phyloP scores from a whole-genome alignment of 108 stramenopile genomes.

The Epithemia pelagica region DNA sequence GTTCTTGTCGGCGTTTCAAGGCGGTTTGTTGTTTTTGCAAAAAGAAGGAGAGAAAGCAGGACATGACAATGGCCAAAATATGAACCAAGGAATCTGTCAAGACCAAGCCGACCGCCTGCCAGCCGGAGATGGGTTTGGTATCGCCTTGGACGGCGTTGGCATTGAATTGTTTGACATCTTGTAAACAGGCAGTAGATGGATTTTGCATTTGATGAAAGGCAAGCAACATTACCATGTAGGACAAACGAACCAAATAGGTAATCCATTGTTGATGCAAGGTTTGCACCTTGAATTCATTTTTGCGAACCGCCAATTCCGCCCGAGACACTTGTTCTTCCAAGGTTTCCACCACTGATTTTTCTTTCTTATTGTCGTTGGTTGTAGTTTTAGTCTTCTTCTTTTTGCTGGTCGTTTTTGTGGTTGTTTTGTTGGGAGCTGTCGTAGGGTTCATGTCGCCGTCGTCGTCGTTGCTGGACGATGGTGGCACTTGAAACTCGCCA shows the following conservation, averaged over 20 bases:
- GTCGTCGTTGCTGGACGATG: too few species aligned
- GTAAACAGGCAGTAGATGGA: constrained; percentile 35
- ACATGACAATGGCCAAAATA: background rate
- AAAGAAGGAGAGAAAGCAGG: background rate
- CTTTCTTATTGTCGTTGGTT: background rate
- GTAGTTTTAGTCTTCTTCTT: background rate
- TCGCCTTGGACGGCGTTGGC: background rate
- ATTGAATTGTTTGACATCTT: constrained; percentile 38
- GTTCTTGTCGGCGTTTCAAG: background rate
- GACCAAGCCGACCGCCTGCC: background rate
- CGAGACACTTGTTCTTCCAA: constrained; percentile 15
- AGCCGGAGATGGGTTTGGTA: background rate
- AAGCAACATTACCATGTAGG: constrained; percentile 35
- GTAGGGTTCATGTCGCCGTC: too few species aligned
- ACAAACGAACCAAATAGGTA: constrained; percentile 37
- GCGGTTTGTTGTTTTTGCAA: background rate
- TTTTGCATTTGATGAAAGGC: constrained; percentile 36
- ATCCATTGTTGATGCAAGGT: constrained; percentile 40
- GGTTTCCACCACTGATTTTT: background rate
- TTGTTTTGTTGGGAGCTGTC: too few species aligned
- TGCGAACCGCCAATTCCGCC: constrained; percentile 11
- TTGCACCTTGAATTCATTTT: constrained; percentile 1
- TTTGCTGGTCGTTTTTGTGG: too few species aligned
- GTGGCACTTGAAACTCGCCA: too few species aligned
- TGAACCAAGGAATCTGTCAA: constrained; percentile 1